A percentile compares a stretch with the other conserved stretches of the same genome.
These are phyloP conservation scores for Cordyceps sp. DNA, from an alignment of 2,329 filamentous ascomycete genomes.

Conservation along the genomic window DNA sequence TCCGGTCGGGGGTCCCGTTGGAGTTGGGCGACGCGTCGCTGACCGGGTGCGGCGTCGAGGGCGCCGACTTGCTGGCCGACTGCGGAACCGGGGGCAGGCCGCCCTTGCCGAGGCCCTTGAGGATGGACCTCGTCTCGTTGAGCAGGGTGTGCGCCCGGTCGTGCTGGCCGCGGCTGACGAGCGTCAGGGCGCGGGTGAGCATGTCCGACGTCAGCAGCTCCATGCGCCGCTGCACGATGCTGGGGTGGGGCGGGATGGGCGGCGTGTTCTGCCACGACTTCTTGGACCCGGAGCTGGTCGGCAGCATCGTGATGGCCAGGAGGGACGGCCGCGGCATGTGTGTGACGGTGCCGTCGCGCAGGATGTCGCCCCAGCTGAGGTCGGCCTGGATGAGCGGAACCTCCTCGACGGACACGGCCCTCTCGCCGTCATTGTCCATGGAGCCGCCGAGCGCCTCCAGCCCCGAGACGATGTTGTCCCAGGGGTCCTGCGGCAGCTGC, in stretches of 20 bases:
- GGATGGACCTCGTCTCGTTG: slow-evolving; percentile 82
- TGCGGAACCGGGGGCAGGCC: slow-evolving; percentile 79
- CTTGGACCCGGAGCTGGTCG: slow-evolving; percentile 44
- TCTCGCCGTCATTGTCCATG: slow-evolving; percentile 70
- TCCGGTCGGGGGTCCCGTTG: slow-evolving; percentile 33
- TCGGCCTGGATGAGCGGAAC: slow-evolving; percentile 91
- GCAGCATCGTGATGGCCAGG: slow-evolving; percentile 89
- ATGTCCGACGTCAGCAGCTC: slow-evolving; percentile 95
- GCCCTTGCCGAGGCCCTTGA: slow-evolving; percentile 91
- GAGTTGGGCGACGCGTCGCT: slow-evolving; percentile 26
- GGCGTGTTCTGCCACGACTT: slow-evolving; percentile 51
- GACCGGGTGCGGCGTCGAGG: slow-evolving; percentile 31
- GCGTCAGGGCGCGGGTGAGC: slow-evolving; percentile 78
- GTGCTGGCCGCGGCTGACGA: slow-evolving; percentile 82
- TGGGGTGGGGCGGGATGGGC: slow-evolving; percentile 86
- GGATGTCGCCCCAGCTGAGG: slow-evolving; percentile 80
- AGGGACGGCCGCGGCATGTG: slow-evolving; percentile 82
- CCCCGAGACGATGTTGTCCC: slow-evolving; percentile 94
- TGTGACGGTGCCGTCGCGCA: slow-evolving; percentile 71
- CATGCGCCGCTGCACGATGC: slow-evolving; percentile 92
- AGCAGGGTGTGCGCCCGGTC: slow-evolving; percentile 86
- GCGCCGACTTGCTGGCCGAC: slow-evolving; percentile 23
- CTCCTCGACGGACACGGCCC: slow-evolving; percentile 77
- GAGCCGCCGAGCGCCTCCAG: slow-evolving; percentile 83
- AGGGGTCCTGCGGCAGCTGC: slow-evolving; percentile 77